A percentile compares a stretch with the other conserved stretches of the same genome.
phyloP scores from a whole-genome alignment of 148 eudicot species.

The Cornus florida region DNA sequence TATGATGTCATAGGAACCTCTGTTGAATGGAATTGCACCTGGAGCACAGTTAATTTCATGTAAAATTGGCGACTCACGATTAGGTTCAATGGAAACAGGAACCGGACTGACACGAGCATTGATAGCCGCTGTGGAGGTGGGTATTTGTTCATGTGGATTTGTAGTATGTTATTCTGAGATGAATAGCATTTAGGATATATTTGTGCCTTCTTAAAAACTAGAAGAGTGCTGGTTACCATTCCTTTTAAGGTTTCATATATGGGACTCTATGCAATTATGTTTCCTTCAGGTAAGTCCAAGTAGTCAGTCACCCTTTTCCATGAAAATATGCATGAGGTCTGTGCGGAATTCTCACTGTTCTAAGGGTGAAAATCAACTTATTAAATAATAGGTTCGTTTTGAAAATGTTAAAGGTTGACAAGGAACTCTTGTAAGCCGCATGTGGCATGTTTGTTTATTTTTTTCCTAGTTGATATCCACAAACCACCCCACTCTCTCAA shows the following conservation, averaged over 20 bases:
- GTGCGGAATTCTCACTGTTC: neutral
- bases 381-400: no score
- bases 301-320: neutral
- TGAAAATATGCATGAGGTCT: neutral
- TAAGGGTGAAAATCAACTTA: neutral
- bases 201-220: neutral
- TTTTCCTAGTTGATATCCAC: no score
- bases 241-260: neutral
- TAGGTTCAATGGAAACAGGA: slow-evolving; percentile 98
- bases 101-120: slow-evolving; percentile 93
- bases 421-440: no score
- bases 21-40: slow-evolving; percentile 98
- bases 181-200: neutral
- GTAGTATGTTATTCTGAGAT: neutral
- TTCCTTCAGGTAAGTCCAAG: neutral
- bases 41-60: slow-evolving; percentile 97
- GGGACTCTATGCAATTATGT: neutral
- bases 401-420: no score
- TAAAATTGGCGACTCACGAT: slow-evolving; percentile 93
- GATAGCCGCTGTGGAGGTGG: slow-evolving; percentile 95
- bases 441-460: no score
- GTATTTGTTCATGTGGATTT: slow-evolving; percentile 14
- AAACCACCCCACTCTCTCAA: no score
- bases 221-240: neutral
- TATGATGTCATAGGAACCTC: slow-evolving; percentile 59